phyloP scores from a whole-genome alignment of 192 early-diverging fungal species.

The Funneliformis mosseae region DNA sequence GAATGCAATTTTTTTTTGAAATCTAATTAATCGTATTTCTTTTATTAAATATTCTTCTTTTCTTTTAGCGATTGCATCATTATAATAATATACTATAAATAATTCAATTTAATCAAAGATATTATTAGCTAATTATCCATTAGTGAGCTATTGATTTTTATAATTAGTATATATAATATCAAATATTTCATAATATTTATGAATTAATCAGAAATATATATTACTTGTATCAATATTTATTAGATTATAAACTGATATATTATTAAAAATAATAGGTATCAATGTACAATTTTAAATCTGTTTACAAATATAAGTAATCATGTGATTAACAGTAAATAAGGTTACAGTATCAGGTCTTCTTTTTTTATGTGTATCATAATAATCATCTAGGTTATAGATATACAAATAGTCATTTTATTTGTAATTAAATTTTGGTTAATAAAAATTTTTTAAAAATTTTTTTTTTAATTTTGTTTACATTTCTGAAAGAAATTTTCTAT shows the following conservation, averaged over 20 bases:
- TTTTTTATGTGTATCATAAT: background rate
- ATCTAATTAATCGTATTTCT: background rate
- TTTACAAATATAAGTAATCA: background rate
- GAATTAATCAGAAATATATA: background rate
- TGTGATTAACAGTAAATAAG: background rate
- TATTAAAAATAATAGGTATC: background rate
- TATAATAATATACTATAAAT: background rate
- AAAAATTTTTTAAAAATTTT: too few relatives aligned
- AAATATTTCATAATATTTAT: slow-evolving; percentile 1
- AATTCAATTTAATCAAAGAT: background rate
- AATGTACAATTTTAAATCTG: background rate
- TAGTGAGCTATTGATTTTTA: background rate
- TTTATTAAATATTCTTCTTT: background rate
- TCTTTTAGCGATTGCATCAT: background rate
- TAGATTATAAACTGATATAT: background rate
- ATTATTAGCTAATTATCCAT: background rate
- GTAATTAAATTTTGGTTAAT: background rate
- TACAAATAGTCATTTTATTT: slow-evolving; percentile 1
- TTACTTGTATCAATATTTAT: background rate
- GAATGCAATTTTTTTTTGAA: background rate
- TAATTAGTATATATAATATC: background rate
- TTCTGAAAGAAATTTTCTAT: too few relatives aligned
- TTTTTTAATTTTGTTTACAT: too few relatives aligned
- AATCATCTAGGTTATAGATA: background rate
- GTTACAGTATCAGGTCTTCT: slow-evolving; percentile 6